Base-by-base conservation (phyloP, 1,284 basidiomycete genomes). In the Ceratobasidium theobromae region DNA sequence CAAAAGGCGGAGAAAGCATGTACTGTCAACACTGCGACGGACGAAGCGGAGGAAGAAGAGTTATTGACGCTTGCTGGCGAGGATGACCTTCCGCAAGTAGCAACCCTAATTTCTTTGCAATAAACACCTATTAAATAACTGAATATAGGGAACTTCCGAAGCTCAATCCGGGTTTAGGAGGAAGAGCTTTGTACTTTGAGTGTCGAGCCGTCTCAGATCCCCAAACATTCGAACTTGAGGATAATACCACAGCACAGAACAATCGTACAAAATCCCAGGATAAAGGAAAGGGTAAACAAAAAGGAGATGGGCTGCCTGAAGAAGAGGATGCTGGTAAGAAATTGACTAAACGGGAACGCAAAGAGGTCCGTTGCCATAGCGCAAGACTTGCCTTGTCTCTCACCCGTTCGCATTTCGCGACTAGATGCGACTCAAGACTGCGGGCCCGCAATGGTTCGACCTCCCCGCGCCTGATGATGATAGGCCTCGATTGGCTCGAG, bases 401-500 rank as follows among this genome's bases (percentile, higher is more conserved):
- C 57, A 51, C 57, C 41, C 3, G 51, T 28, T 18, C 11, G 14
- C 43, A 41, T 27, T 18, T 2, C n/a, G 12, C 33, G 23, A 55
- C 25, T 69, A 93, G 88, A 74, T 90, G 35, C 86, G 83, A 73
- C 84, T 85, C 69, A 84, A 84, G 66, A 93, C 92, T 0, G 85
- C 92, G 0, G 94, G 93, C 0, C 83, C 87, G 52, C 82, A 84
- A 57, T 99, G 96, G 95, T 95, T 93, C 72, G 89, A 96, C 72
- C 82, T 98, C 67, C 95, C 96, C 30, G 86, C 92, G 4, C 91
- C 93, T 23, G 86, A 88, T 66, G 85, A 89, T 8, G 86, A 94
- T 68, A 80, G 95, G 4, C 91, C 93, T 33, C 85, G 89, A 66
- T 82, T 98, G 70, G 82, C 94, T 73, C 87, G 91, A 66, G 95